phyloP scores from a whole-genome alignment of 2,329 filamentous ascomycete genomes.

The Kalaharituber pfeilii region DNA sequence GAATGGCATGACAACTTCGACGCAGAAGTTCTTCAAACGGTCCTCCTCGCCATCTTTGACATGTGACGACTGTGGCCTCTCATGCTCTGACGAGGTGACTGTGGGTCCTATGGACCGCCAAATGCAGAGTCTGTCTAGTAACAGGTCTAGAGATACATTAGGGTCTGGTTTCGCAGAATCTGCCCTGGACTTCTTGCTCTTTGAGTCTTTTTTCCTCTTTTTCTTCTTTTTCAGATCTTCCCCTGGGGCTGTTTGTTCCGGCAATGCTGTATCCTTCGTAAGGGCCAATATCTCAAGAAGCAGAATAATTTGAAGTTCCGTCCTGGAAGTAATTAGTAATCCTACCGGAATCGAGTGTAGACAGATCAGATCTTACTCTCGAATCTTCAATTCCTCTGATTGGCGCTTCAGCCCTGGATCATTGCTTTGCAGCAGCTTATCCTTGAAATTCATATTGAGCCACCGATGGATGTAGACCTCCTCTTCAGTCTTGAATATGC shows the following conservation, averaged over 20 bases:
- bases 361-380: conserved; percentile 33
- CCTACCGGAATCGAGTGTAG: no score
- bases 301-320: conserved; percentile 62
- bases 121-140: conserved; percentile 63
- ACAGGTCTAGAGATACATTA: conserved; percentile 48
- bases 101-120: conserved; percentile 52
- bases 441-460: conserved; percentile 46
- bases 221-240: conserved; percentile 25
- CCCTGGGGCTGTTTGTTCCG: background rate
- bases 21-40: conserved; percentile 55
- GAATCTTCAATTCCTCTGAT: conserved; percentile 47
- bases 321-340: conserved; percentile 27
- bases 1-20: conserved; percentile 66
- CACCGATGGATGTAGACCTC: conserved; percentile 47
- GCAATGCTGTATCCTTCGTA: conserved; percentile 32
- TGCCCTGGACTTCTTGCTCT: conserved; percentile 21
- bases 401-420: conserved; percentile 38
- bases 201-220: conserved; percentile 29
- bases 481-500: conserved; percentile 39
- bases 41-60: conserved; percentile 22
- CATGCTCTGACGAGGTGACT: conserved; percentile 5
- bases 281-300: conserved; percentile 60
- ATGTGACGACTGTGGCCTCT: conserved; percentile 19
- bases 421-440: conserved; percentile 35
- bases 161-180: conserved; percentile 36